These are phyloP conservation scores for Salix viminalis DNA, from an alignment of 345 rosid genomes.

Conservation along the genomic window DNA sequence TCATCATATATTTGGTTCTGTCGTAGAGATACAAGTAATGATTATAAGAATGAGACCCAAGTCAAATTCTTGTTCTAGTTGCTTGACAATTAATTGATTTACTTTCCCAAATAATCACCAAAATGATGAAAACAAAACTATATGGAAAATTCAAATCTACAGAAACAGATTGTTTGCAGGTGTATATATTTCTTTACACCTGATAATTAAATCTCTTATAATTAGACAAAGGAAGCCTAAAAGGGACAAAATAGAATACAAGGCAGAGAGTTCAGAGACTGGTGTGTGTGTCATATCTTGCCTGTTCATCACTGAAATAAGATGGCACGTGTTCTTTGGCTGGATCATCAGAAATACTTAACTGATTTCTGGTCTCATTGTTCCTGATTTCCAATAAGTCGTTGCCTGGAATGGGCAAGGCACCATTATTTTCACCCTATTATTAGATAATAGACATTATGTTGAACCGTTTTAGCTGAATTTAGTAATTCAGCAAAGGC, in stretches of 20 bases:
- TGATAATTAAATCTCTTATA: neutral
- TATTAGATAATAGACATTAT: constrained; percentile 41
- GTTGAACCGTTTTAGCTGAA: constrained; percentile 39
- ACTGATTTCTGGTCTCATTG: constrained; percentile 22
- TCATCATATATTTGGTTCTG: neutral
- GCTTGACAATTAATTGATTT: neutral
- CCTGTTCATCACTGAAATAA: constrained; percentile 82
- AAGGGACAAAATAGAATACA: neutral
- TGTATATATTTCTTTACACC: neutral
- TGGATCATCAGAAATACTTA: constrained; percentile 27
- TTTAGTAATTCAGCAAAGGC: constrained; percentile 36
- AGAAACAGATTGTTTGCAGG: neutral
- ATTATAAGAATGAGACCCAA: neutral
- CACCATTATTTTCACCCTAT: constrained; percentile 61
- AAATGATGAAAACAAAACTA: neutral
- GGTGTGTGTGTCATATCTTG: constrained; percentile 5
- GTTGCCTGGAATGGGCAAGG: constrained; percentile 37
- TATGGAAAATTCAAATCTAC: neutral
- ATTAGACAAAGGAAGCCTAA: neutral
- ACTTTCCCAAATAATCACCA: neutral
- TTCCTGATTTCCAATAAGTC: constrained; percentile 32
- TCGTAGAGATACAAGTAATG: neutral
- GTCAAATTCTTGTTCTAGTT: neutral
- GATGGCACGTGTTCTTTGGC: constrained; percentile 38
- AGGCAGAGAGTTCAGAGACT: neutral